Percentiles rank a stretch among this genome's conserved stretches.
Conservation (phyloP, 495 filamentous ascomycete genomes). For the Parachaetomium inaequale region DNA sequence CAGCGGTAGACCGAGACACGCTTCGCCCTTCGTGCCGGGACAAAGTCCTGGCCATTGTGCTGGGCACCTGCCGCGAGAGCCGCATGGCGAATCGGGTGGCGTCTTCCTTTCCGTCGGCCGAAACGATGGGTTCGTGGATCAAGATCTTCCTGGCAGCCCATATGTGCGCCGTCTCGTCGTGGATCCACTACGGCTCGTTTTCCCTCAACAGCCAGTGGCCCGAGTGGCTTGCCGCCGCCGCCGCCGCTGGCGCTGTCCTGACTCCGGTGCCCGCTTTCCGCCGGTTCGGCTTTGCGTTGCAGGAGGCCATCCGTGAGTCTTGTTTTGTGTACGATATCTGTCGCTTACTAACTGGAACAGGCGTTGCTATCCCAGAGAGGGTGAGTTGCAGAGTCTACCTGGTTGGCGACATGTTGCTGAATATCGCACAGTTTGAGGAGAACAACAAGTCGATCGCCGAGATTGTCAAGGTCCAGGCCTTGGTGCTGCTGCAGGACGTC, state of each 20-base stretch:
- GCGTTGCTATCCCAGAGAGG: conserved; percentile 43
- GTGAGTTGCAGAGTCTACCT: conserved; percentile 14
- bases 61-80: conserved; percentile 47
- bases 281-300: conserved; percentile 60
- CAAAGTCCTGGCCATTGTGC: conserved; percentile 55
- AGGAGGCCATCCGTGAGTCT: conserved; percentile 52
- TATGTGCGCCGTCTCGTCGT: conserved; percentile 46
- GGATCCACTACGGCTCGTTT: conserved; percentile 58
- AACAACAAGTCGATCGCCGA: conserved; percentile 56
- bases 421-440: conserved; percentile 46
- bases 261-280: conserved; percentile 54
- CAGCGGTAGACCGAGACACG: conserved; percentile 33
- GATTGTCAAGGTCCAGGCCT: conserved; percentile 53
- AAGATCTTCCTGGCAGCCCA: conserved; percentile 58
- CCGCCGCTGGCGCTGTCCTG: conserved; percentile 54
- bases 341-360: not conserved
- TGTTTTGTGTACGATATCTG: not conserved
- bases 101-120: conserved; percentile 57
- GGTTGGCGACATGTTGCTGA: not conserved
- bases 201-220: conserved; percentile 48
- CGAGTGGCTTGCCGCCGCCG: conserved; percentile 53
- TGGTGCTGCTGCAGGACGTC: conserved; percentile 53
- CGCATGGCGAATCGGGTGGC: conserved; percentile 47
- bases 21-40: conserved; percentile 51
- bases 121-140: conserved; percentile 57